Conservation (phyloP, 805 yeast genomes). For the Candida nonsorbophila region DNA sequence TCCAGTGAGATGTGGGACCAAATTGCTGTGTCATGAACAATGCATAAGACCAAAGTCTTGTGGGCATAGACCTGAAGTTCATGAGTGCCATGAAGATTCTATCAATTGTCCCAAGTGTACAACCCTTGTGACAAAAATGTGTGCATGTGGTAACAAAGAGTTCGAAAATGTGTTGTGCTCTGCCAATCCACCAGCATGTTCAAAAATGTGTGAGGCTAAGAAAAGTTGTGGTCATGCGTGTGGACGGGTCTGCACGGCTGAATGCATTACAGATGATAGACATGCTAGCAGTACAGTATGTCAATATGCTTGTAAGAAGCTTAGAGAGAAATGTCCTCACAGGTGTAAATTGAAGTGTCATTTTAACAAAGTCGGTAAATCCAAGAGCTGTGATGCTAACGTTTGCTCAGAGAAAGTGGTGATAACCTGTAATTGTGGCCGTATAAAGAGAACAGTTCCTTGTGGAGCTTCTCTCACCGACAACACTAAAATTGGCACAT, state of each 20-base stretch:
- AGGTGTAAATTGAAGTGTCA: slow-evolving; percentile 63
- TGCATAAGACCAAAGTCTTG: slow-evolving; percentile 57
- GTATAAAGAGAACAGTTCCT: slow-evolving; percentile 37
- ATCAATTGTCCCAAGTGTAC: slow-evolving; percentile 74
- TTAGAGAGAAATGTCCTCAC: slow-evolving; percentile 61
- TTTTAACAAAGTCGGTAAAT: slow-evolving; percentile 29
- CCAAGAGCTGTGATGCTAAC: slow-evolving; percentile 42
- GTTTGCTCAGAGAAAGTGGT: slow-evolving; percentile 49
- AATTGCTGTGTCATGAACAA: slow-evolving; percentile 55
- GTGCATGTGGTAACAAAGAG: slow-evolving; percentile 56
- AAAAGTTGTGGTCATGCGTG: slow-evolving; percentile 40
- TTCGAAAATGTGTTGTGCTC: slow-evolving; percentile 67
- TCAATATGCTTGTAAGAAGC: slow-evolving; percentile 50
- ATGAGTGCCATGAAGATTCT: slow-evolving; percentile 65
- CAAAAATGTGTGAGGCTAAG: slow-evolving; percentile 23
- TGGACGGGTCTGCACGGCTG: slow-evolving; percentile 54
- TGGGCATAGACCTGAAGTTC: slow-evolving; percentile 69
- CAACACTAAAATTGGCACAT: slow-evolving; percentile 28
- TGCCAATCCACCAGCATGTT: slow-evolving; percentile 64
- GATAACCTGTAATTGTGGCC: slow-evolving; percentile 63
- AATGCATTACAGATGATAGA: slow-evolving; percentile 48
- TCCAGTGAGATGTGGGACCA: slow-evolving; percentile 81
- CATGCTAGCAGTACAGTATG: slow-evolving; percentile 53
- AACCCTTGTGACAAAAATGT: slow-evolving; percentile 43
- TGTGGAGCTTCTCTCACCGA: slow-evolving; percentile 51